phyloP scores from a whole-genome alignment of 176 grass and related monocot genomes.

The Cymbopogon citratus region DNA sequence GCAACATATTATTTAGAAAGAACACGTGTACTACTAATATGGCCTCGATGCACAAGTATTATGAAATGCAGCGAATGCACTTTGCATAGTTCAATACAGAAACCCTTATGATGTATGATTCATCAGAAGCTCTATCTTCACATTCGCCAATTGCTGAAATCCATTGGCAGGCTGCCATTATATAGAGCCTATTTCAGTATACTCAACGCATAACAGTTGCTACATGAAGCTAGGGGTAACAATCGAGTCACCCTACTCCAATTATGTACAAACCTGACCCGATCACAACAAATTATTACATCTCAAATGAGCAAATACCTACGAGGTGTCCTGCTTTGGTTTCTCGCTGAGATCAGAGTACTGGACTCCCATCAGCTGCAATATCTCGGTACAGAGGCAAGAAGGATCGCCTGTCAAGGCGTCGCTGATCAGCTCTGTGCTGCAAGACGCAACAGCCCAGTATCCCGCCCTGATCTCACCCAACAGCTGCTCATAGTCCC shows the following conservation, averaged over 20 bases:
- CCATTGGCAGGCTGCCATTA: not conserved
- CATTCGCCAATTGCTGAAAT: not conserved
- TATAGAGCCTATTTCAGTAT: conserved; percentile 1
- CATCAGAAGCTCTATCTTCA: not conserved
- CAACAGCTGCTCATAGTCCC: conserved; percentile 73
- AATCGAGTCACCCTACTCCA: conserved; percentile 3
- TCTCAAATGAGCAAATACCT: not conserved
- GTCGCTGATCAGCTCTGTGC: conserved; percentile 58
- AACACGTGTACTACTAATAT: not conserved
- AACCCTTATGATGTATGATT: not conserved
- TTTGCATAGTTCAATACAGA: not conserved
- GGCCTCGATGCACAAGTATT: not conserved
- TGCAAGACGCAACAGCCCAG: conserved; percentile 82
- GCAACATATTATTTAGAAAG: not conserved
- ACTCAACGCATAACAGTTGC: not conserved
- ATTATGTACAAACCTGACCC: conserved; percentile 30
- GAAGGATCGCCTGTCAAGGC: conserved; percentile 38
- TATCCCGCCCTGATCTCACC: conserved; percentile 62
- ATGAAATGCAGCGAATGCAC: not conserved
- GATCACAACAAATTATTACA: conserved; percentile 1
- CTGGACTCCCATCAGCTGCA: conserved; percentile 81
- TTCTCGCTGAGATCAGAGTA: conserved; percentile 83
- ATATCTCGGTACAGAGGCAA: conserved; percentile 70
- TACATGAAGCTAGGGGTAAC: not conserved
- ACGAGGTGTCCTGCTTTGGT: conserved; percentile 53